phyloP scores from a whole-genome alignment of 805 yeast species.

The Ascoidea asiatica region DNA sequence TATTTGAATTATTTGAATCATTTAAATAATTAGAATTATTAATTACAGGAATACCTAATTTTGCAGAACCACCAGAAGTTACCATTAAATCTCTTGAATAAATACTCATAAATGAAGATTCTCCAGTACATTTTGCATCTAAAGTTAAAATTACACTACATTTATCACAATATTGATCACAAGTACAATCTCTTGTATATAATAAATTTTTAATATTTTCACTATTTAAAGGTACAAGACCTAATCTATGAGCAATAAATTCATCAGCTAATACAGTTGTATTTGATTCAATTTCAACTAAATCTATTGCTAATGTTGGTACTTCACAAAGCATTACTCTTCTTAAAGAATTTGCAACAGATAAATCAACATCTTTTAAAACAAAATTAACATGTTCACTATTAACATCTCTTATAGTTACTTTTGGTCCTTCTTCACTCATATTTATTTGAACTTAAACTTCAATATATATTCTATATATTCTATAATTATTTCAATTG shows the following conservation, averaged over 20 bases:
- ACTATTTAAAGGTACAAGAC: constrained; percentile 79
- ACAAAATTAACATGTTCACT: constrained; percentile 85
- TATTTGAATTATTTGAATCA: too few species aligned
- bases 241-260: constrained; percentile 87
- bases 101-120: constrained; percentile 79
- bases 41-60: constrained; percentile 76
- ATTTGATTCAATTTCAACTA: constrained; percentile 86
- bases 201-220: constrained; percentile 72
- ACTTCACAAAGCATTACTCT: constrained; percentile 92
- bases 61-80: constrained; percentile 22
- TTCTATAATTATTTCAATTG: too few species aligned
- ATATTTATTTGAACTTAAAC: too few species aligned
- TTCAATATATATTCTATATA: too few species aligned
- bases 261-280: constrained; percentile 96
- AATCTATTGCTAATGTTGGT: constrained; percentile 92
- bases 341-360: constrained; percentile 85
- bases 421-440: constrained; percentile 44
- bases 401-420: constrained; percentile 78
- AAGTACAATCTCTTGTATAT: constrained; percentile 91
- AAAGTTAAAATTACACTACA: constrained; percentile 83
- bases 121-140: constrained; percentile 80
- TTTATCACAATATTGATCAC: constrained; percentile 93
- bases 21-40: constrained; percentile 59
- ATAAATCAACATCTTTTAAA: constrained; percentile 71
- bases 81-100: constrained; percentile 69